Percentiles rank a stretch among this genome's conserved stretches.
phyloP scores from a whole-genome alignment of 225 moss, liverwort and hornwort genomes.

The Ulota crispa region DNA sequence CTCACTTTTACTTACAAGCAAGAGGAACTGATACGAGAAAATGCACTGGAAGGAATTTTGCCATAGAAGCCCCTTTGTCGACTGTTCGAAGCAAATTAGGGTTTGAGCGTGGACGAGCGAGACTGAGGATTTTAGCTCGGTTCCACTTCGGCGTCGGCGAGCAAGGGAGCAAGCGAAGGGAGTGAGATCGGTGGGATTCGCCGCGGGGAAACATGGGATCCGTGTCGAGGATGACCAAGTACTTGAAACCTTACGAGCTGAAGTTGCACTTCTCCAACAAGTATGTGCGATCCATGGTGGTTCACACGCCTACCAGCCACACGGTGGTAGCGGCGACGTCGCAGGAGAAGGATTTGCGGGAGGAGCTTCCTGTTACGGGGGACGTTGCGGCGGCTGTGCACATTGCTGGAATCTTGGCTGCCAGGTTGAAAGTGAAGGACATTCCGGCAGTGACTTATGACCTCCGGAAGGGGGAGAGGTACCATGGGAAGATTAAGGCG shows the following conservation, averaged over 20 bases:
- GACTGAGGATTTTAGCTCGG: background rate
- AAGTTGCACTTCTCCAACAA: conserved; percentile 84
- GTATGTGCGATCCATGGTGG: conserved; percentile 76
- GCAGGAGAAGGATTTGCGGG: conserved; percentile 62
- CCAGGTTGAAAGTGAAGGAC: conserved; percentile 64
- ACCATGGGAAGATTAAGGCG: conserved; percentile 71
- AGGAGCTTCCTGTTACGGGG: conserved; percentile 42
- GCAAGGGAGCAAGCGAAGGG: background rate
- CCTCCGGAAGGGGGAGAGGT: conserved; percentile 59
- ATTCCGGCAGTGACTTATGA: conserved; percentile 69
- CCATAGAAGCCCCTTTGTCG: background rate
- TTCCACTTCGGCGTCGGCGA: background rate
- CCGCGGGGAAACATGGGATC: conserved; percentile 22
- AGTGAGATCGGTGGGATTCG: background rate
- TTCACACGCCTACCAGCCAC: conserved; percentile 64
- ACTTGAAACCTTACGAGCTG: conserved; percentile 74
- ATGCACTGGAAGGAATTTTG: background rate
- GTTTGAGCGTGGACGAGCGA: background rate
- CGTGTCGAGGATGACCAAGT: conserved; percentile 64
- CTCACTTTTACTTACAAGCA: background rate
- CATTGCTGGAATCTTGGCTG: conserved; percentile 57
- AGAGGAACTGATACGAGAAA: background rate
- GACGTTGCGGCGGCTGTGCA: conserved; percentile 64
- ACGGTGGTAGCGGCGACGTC: conserved; percentile 72
- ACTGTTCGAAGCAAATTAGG: conserved; percentile 3